phyloP scores from a whole-genome alignment of 306 rosid genomes.

The Corylus heterophylla region DNA sequence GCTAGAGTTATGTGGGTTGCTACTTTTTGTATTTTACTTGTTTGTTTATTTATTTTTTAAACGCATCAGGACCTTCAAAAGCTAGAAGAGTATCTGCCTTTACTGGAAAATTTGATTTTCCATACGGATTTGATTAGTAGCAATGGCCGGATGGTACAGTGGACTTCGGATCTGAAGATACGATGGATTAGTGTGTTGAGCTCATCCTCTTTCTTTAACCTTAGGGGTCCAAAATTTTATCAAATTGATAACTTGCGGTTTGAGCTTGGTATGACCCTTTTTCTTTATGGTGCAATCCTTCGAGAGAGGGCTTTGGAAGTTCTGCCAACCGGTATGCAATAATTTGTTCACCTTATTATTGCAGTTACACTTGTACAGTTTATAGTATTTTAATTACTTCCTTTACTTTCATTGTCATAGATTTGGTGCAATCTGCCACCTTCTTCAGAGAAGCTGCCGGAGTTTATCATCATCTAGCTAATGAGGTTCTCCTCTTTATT shows the following conservation, averaged over 20 bases:
- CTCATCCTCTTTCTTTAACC: constrained; percentile 53
- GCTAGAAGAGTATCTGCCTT: constrained; percentile 65
- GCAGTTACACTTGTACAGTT: background rate
- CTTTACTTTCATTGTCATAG: constrained; percentile 43
- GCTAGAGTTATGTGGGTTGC: background rate
- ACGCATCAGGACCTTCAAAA: constrained; percentile 62
- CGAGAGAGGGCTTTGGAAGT: constrained; percentile 70
- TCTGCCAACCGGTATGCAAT: constrained; percentile 51
- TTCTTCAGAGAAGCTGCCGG: constrained; percentile 79
- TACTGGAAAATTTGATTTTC: constrained; percentile 58
- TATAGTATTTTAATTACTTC: constrained; percentile 18
- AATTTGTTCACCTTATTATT: constrained; percentile 3
- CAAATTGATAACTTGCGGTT: constrained; percentile 55
- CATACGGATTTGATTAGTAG: constrained; percentile 31
- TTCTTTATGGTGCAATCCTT: constrained; percentile 65
- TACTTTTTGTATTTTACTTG: background rate
- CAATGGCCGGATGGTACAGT: constrained; percentile 28
- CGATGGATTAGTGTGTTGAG: constrained; percentile 67
- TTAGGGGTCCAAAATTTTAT: constrained; percentile 54
- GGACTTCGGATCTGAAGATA: constrained; percentile 53
- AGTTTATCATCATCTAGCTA: constrained; percentile 64
- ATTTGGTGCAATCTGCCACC: constrained; percentile 63
- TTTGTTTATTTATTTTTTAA: constrained; percentile 21
- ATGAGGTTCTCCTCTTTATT: constrained; percentile 48
- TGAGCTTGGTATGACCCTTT: constrained; percentile 69